Base-by-base conservation (phyloP, 139 green algal genomes). In the Trebouxia sp. region DNA sequence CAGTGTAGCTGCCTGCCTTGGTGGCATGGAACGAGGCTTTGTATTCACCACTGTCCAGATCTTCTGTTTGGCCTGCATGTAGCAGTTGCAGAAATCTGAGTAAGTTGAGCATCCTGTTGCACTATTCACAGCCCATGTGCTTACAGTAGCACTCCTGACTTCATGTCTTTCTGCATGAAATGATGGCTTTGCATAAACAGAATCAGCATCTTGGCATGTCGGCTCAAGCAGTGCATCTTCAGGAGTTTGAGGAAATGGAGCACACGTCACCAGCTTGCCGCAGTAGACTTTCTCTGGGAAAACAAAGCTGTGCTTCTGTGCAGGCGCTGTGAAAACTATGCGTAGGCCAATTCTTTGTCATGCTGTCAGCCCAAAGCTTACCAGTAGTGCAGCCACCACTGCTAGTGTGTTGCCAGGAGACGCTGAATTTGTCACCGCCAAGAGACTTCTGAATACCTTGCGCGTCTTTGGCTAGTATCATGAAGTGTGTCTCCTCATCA, bases 11-110 rank as follows among this genome's bases (percentile, higher is more conserved):
- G 48, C 82, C 82, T 9, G 82, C 75, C 4, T n/a, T 39, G 20
- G 58, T 76, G 38, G 82, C 75, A 10, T 20, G 41, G 51, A 85
- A 85, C 24, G 22, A 17, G 26, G 55, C 53, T 17, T 26, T 45
- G 51, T 85, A 85, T 47, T 85, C 82, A 12, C 82, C 82, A 1
- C 35, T 85, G 37, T 67, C 82, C 5, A 79, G 42, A 39, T 85
- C 82, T 45, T 79, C 76, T 3, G 82, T 67, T 58, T 79, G 65
- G 56, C 77, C 77, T 82, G 30, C 58, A 35, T 70, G 58, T 4
- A 20, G 47, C 47, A 26, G 4, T 53, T 53, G 47, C 47, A 53
- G n/a, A n/a, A n/a, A n/a, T n/a, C n/a, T n/a, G n/a, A n/a, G n/a
- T n/a, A n/a, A n/a, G n/a, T n/a, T n/a, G n/a, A n/a, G n/a, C n/a